Percentiles rank a stretch among this genome's conserved stretches.
phyloP scores from a whole-genome alignment of 352 stramenopile species.

The Bremia lactucae region DNA sequence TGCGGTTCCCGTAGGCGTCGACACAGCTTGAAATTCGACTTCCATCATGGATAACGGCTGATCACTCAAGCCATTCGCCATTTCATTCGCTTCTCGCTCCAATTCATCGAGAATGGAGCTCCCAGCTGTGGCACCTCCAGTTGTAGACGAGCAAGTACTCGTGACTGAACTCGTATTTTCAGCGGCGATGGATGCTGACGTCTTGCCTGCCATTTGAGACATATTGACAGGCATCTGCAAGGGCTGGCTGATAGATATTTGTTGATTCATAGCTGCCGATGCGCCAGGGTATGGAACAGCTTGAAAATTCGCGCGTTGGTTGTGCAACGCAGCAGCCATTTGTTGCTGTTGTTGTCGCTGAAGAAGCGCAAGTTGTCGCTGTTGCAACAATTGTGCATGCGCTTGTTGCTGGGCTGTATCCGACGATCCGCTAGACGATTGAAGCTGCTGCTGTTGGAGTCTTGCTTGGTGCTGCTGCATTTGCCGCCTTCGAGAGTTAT shows the following conservation, averaged over 20 bases:
- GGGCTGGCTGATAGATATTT: constrained; percentile 29
- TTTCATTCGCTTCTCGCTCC: constrained; percentile 78
- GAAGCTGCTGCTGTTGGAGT: constrained; percentile 23
- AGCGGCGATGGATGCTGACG: constrained; percentile 11
- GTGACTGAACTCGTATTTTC: constrained; percentile 13
- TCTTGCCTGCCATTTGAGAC: constrained; percentile 25
- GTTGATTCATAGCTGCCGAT: constrained; percentile 25
- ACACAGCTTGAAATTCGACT: constrained; percentile 50
- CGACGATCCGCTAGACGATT: constrained; percentile 31
- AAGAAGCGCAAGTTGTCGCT: constrained; percentile 49
- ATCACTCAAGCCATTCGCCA: constrained; percentile 75
- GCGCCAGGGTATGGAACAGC: constrained; percentile 45
- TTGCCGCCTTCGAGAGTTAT: constrained; percentile 69
- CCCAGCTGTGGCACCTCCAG: constrained; percentile 17
- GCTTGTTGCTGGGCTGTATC: constrained; percentile 30
- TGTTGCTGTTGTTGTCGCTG: constrained; percentile 65
- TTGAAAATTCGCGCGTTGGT: constrained; percentile 49
- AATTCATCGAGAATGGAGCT: constrained; percentile 82
- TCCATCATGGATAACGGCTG: constrained; percentile 76
- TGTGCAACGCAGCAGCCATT: constrained; percentile 63
- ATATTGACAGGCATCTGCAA: constrained; percentile 50
- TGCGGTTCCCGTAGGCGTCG: constrained; percentile 25
- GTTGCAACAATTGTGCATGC: constrained; percentile 40
- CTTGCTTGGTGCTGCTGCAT: constrained; percentile 56
- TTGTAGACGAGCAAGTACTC: constrained; percentile 3